Conservation (phyloP, 148 eudicot genomes). For the Amaranthus hypochondriacus region DNA sequence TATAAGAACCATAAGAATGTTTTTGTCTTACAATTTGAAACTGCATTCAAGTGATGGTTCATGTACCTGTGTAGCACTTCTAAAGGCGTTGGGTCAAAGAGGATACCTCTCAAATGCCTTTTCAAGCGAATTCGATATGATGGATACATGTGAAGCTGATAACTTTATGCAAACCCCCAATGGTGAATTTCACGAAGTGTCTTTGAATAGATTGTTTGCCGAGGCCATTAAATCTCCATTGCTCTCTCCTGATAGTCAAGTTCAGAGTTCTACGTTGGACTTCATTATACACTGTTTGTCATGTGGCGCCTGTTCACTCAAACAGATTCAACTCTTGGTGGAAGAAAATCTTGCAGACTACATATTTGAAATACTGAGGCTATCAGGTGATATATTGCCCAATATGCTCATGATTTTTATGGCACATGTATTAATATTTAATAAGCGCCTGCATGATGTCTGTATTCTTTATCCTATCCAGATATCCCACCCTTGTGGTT, state of each 20-base stretch:
- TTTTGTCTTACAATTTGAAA: constrained; percentile 2
- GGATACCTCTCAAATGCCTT: constrained; percentile 59
- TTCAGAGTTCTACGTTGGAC: constrained; percentile 72
- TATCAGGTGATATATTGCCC: constrained; percentile 46
- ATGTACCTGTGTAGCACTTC: constrained; percentile 53
- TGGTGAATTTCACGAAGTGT: constrained; percentile 34
- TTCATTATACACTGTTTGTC: constrained; percentile 60
- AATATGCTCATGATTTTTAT: neutral
- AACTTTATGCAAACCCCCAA: constrained; percentile 50
- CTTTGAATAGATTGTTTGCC: constrained; percentile 64
- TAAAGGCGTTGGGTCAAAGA: constrained; percentile 72
- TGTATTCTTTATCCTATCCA: neutral
- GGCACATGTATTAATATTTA: neutral
- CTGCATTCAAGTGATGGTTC: neutral
- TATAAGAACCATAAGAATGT: constrained; percentile 13
- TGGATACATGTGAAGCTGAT: constrained; percentile 51
- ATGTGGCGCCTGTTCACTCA: constrained; percentile 44
- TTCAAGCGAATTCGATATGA: constrained; percentile 36
- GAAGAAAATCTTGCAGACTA: constrained; percentile 89
- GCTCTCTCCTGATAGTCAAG: constrained; percentile 77
- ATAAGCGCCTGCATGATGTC: neutral
- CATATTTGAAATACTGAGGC: constrained; percentile 76
- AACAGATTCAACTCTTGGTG: constrained; percentile 57
- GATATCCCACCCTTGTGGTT: neutral
- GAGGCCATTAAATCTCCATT: constrained; percentile 92